Conservation (phyloP, 2,329 filamentous ascomycete genomes). For the Hyphodiscus sp. region DNA sequence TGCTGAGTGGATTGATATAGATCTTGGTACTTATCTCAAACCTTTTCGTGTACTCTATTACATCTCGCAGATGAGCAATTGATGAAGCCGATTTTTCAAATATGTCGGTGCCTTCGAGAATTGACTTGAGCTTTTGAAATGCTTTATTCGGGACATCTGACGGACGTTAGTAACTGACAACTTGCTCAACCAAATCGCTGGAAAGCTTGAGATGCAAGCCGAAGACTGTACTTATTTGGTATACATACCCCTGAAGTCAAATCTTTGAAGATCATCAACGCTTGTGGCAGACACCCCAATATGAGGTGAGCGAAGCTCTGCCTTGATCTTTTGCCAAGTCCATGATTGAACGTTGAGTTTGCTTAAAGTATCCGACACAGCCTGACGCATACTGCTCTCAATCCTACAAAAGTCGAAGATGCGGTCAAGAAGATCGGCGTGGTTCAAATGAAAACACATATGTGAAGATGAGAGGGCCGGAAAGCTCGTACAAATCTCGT, state of each 20-base stretch:
- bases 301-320: conserved; percentile 72
- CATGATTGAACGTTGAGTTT: conserved; percentile 77
- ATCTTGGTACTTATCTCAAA: conserved; percentile 72
- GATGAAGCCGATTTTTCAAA: conserved; percentile 69
- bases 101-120: conserved; percentile 58
- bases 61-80: conserved; percentile 72
- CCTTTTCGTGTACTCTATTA: conserved; percentile 69
- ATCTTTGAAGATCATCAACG: conserved; percentile 80
- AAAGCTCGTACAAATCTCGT: conserved; percentile 80
- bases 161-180: conserved; percentile 3
- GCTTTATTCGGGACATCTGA: conserved; percentile 50
- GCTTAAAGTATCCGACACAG: conserved; percentile 77
- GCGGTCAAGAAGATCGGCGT: conserved; percentile 76
- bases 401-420: conserved; percentile 91
- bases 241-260: conserved; percentile 73
- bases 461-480: conserved; percentile 63
- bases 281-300: conserved; percentile 83
- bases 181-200: not conserved
- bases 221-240: not conserved
- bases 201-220: not conserved
- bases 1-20: conserved; percentile 78
- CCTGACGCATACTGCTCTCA: conserved; percentile 56
- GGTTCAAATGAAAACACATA: conserved; percentile 88
- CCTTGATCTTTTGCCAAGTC: conserved; percentile 77
- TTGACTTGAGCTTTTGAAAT: conserved; percentile 50